Base-by-base conservation (phyloP, 352 stramenopile genomes). In the Pythium dissotocum region DNA sequence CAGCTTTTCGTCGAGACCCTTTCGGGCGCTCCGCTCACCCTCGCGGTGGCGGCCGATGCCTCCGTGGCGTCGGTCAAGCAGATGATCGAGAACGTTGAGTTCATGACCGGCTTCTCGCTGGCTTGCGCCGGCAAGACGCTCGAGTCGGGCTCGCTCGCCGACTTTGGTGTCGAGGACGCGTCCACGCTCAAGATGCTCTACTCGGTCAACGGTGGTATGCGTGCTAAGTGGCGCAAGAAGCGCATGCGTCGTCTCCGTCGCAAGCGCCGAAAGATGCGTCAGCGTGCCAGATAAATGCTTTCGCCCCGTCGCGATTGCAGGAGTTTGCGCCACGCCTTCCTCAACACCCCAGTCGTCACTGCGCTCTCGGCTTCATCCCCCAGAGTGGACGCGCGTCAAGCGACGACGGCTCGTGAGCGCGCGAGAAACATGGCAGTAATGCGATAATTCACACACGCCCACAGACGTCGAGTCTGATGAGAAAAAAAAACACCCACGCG, bases 211-310 rank as follows among this genome's bases (percentile, higher is more conserved):
- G 94, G 89, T 73, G 96, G 95, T 73, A 99, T 98, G 95, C 94
- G 95, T 80, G 85, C 82, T 77, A 98, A 99, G 94, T 99, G 96
- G 96, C 88, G 90, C 71, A 99, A 99, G 93, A 99, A 99, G 96
- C 94, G 96, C 70, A 98, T 98, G 95, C 93, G 97, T 70, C 96
- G 97, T 77, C 90, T 99, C 71, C 93, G 97, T 77, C 92, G 97
- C 80, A 99, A 99, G 93, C 93, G 97, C 80, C 81, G 97, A 81
- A 99, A 99, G 96, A 99, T 99, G 97, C 94, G 97, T 82, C 95
- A 99, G 90, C 96, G 97, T 85, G 97, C 97, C 75, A 98, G 96
- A 95, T 99, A 99, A 98, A 86, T 81, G 64, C 64, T 13, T 69
- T 69, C 46, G 13, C 51, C 33, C 58, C 13, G 35, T 51, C 10